A percentile compares a stretch with the other conserved stretches of the same genome.
Evolutionary conservation across 129 eudicot species (phyloP).

Genomic region (Dittrichia graveolens): DNA sequence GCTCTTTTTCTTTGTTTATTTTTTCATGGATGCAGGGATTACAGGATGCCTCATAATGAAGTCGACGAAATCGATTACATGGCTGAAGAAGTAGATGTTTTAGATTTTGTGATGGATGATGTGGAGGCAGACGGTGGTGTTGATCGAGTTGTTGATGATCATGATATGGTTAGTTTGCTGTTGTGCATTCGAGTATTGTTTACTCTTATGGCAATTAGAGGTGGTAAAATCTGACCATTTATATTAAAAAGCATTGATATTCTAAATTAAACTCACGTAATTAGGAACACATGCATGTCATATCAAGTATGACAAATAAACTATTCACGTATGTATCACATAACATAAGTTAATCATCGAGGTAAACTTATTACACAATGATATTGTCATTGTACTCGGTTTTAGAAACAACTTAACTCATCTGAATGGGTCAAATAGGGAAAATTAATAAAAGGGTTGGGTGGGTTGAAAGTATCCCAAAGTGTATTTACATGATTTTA

Average conservation of each 20-base stretch:
- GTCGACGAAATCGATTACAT: slow-evolving; percentile 48
- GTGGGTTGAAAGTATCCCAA: no score
- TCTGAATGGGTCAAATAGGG: neutral
- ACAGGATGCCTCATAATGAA: slow-evolving; percentile 44
- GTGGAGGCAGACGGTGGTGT: slow-evolving; percentile 47
- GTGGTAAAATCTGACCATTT: neutral
- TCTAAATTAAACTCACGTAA: no score
- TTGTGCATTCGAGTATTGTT: neutral
- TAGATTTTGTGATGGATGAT: slow-evolving; percentile 52
- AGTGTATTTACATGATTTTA: neutral
- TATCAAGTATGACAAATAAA: no score
- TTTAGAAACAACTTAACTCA: no score
- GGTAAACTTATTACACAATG: no score
- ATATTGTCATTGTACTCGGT: no score
- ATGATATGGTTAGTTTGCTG: slow-evolving; percentile 59
- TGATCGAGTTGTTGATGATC: slow-evolving; percentile 51
- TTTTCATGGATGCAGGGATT: slow-evolving; percentile 31
- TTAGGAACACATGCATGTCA: no score
- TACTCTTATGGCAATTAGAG: neutral
- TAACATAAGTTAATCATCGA: no score
- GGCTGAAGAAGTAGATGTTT: slow-evolving; percentile 57
- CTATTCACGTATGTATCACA: no score
- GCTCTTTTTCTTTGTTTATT: neutral
- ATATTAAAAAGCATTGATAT: neutral
- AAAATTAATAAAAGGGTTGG: neutral